Evolutionary conservation across 2,329 filamentous ascomycete species (phyloP), one percentile per base, ranked within the genome.

Genomic region (Botrytis fabae): DNA sequence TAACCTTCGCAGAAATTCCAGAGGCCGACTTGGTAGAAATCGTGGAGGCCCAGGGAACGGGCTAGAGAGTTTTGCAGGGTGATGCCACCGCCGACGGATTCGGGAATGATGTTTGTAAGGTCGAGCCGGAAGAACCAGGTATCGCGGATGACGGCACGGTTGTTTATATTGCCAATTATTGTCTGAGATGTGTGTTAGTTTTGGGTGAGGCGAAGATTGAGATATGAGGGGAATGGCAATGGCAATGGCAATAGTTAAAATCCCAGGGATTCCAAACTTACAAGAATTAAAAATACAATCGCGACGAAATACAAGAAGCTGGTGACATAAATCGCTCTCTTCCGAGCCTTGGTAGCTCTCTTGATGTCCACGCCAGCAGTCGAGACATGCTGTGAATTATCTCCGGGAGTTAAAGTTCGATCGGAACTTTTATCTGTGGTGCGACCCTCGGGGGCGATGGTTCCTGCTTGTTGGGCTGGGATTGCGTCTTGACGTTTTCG

Each of bases 1-100:
- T 95, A 97, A 32, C 95, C 95, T 81, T 97, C 93, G 82, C 95
- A 98, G 82, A 92, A 97, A 74, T 91, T 92, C 95, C 95, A 98
- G 59, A 98, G 84, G 9, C 95, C 95, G 42, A 97, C 92, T 79
- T 94, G 92, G 82, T 98, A 98, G 83, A 97, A 98, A 82, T 98
- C 95, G 81, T 97, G 94, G 66, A 98, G 86, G 44, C 95, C 95
- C 71, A 98, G 85, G 35, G 92, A 93, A 69, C 93, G 91, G 6
- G 94, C 94, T 76, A 97, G 94, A 63, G 91, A 94, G 84, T 97
- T 97, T 82, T 97, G 92, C 63, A 97, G 86, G 0, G 92, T 92
- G 73, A 97, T 91, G 51, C 79, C 75, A 3, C 68, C 72, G 22
- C 74, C 73, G 2, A 76, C 74, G 10, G 78, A 76, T 46, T 77